Evolutionary conservation across 106 monocot species (phyloP).

Genomic region (Triglochin maritima): DNA sequence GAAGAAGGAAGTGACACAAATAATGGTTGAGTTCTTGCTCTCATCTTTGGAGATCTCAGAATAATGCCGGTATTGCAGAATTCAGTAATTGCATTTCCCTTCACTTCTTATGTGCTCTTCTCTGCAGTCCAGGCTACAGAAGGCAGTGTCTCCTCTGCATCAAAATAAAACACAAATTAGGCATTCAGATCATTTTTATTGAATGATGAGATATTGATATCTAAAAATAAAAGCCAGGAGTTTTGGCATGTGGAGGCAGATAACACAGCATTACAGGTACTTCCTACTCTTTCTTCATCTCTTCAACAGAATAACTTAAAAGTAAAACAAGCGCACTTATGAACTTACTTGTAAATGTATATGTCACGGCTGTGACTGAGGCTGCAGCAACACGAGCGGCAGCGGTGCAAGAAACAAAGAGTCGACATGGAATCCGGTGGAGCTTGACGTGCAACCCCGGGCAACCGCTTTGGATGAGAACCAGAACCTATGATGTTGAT

Average conservation of each 20-base stretch:
- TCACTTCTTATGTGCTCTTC: constrained; percentile 1
- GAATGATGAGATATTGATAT: too few species aligned
- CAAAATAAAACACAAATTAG: not conserved
- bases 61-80: too few species aligned
- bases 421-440: not conserved
- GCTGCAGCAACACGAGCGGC: not conserved
- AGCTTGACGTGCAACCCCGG: constrained; percentile 1
- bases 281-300: not conserved
- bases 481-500: not conserved
- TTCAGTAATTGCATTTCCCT: not conserved
- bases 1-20: too few species aligned
- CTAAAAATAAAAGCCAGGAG: too few species aligned
- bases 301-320: too few species aligned
- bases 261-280: not conserved
- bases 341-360: constrained; percentile 4
- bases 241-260: not conserved
- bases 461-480: not conserved
- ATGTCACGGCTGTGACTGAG: not conserved
- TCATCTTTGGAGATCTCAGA: too few species aligned
- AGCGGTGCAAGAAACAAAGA: not conserved
- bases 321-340: too few species aligned
- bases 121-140: not conserved
- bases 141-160: constrained; percentile 1
- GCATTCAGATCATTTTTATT: not conserved
- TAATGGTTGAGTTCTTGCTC: too few species aligned